Percentiles rank a stretch among this genome's conserved stretches.
These are phyloP conservation scores for Arachis hypogaea DNA, from an alignment of 306 rosid genomes.

Conservation along the genomic window DNA sequence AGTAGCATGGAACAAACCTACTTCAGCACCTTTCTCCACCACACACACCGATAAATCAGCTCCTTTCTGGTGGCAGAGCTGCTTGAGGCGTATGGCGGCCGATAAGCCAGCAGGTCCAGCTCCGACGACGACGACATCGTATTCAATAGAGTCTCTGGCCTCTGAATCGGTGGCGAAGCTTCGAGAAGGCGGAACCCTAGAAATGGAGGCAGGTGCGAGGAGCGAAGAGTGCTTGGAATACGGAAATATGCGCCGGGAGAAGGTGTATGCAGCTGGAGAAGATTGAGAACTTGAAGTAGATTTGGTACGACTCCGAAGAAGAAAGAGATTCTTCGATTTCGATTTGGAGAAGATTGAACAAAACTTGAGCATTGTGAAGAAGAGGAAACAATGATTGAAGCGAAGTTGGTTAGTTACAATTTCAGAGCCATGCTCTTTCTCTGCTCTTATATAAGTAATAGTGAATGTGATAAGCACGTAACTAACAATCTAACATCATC, in stretches of 20 bases:
- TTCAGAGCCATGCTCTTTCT: constrained; percentile 4
- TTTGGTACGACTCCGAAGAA: constrained; percentile 5
- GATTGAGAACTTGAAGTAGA: constrained; percentile 5
- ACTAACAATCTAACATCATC: neutral
- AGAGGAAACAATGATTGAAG: neutral
- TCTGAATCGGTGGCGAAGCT: constrained; percentile 49
- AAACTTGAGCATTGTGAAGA: constrained; percentile 49
- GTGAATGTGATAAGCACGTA: neutral
- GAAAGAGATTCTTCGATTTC: constrained; percentile 29
- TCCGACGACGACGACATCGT: constrained; percentile 92
- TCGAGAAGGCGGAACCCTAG: constrained; percentile 42
- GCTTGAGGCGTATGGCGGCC: constrained; percentile 86
- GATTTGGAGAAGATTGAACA: constrained; percentile 47
- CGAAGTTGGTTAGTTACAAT: neutral
- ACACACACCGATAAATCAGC: constrained; percentile 83
- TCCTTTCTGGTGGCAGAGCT: constrained; percentile 63
- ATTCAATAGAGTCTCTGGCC: constrained; percentile 69
- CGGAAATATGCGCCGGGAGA: neutral
- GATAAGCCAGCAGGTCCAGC: constrained; percentile 98
- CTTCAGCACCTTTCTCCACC: constrained; percentile 92
- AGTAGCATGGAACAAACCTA: constrained; percentile 57
- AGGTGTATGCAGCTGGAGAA: neutral
- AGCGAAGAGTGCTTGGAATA: constrained; percentile 26
- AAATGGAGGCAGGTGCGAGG: constrained; percentile 9
- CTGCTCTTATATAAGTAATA: too few relatives aligned